Conservation (phyloP, 331 rosid species). For the Malus hybrid region DNA sequence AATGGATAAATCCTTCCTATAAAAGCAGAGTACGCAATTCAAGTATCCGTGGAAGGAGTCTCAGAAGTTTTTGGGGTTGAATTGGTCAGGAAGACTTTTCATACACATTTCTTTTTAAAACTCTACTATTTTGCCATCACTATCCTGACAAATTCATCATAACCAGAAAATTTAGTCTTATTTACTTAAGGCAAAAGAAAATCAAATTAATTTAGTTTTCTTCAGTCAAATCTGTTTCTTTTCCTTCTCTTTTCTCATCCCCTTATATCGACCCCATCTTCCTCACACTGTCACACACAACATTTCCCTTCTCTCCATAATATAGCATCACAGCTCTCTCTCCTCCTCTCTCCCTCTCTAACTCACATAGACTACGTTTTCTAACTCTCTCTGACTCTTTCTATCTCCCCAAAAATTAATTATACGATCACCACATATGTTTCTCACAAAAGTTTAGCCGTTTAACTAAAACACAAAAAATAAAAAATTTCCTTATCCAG, state of each 20-base stretch:
- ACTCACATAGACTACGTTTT: too few species aligned
- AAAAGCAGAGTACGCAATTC: too few species aligned
- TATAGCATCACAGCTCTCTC: too few species aligned
- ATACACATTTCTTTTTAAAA: not conserved
- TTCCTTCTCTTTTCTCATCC: conserved; percentile 28
- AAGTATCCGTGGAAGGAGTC: too few species aligned
- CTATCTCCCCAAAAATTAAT: too few species aligned
- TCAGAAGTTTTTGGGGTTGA: conserved; percentile 3
- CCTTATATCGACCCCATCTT: conserved; percentile 17
- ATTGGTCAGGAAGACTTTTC: conserved; percentile 35
- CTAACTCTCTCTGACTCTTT: too few species aligned
- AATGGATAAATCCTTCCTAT: too few species aligned
- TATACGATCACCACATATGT: too few species aligned
- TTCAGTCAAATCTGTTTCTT: conserved; percentile 28
- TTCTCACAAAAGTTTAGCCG: too few species aligned
- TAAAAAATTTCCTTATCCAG: too few species aligned
- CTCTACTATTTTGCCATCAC: not conserved
- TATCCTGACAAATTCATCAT: not conserved
- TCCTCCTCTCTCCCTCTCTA: too few species aligned
- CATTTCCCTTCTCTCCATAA: not conserved
- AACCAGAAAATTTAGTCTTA: not conserved
- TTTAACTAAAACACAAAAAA: too few species aligned
- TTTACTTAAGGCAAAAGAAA: not conserved
- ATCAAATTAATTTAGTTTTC: not conserved
- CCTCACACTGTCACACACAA: conserved; percentile 28